These are phyloP conservation scores for Kluyveromyces wickerhamii DNA, from an alignment of 805 yeast genomes.

Conservation along the genomic window DNA sequence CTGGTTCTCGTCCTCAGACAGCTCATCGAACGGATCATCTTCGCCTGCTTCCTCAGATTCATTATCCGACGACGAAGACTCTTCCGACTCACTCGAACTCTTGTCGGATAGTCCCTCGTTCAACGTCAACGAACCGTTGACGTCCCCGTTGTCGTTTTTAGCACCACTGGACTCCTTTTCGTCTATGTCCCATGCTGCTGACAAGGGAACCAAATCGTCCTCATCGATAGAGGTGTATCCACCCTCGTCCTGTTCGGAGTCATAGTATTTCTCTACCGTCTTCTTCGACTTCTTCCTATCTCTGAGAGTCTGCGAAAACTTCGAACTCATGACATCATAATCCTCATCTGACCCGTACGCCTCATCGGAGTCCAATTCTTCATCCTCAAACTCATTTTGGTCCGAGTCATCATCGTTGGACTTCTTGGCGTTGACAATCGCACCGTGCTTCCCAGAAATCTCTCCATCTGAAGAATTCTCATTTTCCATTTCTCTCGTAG, in stretches of 20 bases:
- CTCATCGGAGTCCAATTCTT: slow-evolving; percentile 77
- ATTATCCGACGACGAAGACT: slow-evolving; percentile 19
- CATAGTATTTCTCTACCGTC: slow-evolving; percentile 21
- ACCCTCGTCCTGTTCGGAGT: slow-evolving; percentile 44
- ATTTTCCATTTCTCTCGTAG: slow-evolving; percentile 34
- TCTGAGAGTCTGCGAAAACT: slow-evolving; percentile 61
- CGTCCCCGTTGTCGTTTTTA: slow-evolving; percentile 13
- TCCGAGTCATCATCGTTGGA: slow-evolving; percentile 22
- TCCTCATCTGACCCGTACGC: slow-evolving; percentile 81
- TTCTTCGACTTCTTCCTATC: slow-evolving; percentile 39
- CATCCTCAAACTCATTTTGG: slow-evolving; percentile 42
- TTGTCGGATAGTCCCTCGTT: slow-evolving; percentile 21
- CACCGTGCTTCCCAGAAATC: slow-evolving; percentile 26
- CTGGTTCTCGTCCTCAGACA: slow-evolving; percentile 43
- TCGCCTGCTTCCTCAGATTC: slow-evolving; percentile 22
- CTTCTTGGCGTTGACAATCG: slow-evolving; percentile 33
- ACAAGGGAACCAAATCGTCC: slow-evolving; percentile 59
- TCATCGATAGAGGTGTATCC: slow-evolving; percentile 75
- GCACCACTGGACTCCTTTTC: slow-evolving; percentile 33
- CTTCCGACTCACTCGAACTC: slow-evolving; percentile 13
- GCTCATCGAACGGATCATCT: slow-evolving; percentile 30
- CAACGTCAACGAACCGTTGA: slow-evolving; percentile 15
- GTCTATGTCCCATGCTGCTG: slow-evolving; percentile 87
- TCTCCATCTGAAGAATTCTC: slow-evolving; percentile 26
- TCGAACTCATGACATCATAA: slow-evolving; percentile 53